Percentiles rank a stretch among this genome's conserved stretches.
Conservation (phyloP, 768 basidiomycete genomes). For the Neoboletus brunneissimus region DNA sequence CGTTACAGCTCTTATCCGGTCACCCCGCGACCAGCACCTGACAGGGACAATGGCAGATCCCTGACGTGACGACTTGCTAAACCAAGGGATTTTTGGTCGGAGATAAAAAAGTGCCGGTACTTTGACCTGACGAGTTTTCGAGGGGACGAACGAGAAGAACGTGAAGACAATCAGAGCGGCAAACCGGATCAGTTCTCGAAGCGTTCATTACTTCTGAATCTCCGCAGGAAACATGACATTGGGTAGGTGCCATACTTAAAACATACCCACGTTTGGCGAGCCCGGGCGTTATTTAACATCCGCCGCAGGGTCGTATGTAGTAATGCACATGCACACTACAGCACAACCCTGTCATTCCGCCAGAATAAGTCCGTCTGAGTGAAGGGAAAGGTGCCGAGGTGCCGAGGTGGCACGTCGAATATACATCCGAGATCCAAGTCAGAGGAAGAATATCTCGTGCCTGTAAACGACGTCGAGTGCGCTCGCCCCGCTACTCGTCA, state of each 20-base stretch:
- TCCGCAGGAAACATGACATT: background rate
- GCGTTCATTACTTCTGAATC: background rate
- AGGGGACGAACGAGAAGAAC: background rate
- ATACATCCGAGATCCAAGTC: too few relatives aligned
- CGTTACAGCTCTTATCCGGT: constrained; percentile 4
- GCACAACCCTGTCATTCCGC: too few relatives aligned
- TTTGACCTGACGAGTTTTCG: background rate
- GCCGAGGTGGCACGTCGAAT: too few relatives aligned
- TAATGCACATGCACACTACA: too few relatives aligned
- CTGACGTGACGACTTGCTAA: background rate
- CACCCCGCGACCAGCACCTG: background rate
- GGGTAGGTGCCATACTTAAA: too few relatives aligned
- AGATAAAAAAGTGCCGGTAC: background rate
- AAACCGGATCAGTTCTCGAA: background rate
- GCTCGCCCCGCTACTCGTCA: background rate
- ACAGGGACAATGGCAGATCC: background rate
- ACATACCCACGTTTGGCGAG: too few relatives aligned
- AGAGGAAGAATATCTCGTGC: background rate
- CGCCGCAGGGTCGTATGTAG: too few relatives aligned
- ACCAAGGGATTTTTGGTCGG: background rate
- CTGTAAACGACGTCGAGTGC: background rate
- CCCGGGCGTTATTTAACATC: too few relatives aligned
- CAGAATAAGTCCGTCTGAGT: too few relatives aligned
- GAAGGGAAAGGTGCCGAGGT: too few relatives aligned
- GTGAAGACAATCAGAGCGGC: background rate